phyloP scores from a whole-genome alignment of 2,329 filamentous ascomycete genomes.

The Alternaria sp. region DNA sequence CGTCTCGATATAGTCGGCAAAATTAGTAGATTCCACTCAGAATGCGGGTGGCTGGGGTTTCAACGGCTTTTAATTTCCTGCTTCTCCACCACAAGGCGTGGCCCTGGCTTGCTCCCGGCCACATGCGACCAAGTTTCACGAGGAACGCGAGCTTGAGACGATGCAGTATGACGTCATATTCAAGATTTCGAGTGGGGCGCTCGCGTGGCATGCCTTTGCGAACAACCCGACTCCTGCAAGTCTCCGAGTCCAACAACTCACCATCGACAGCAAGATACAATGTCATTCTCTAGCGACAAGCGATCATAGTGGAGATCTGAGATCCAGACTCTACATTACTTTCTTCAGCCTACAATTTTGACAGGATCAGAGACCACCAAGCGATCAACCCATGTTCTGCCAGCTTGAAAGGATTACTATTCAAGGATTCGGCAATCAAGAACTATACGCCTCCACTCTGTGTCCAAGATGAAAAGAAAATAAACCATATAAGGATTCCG shows the following conservation, averaged over 20 bases:
- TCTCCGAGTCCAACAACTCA: not conserved
- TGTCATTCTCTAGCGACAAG: too few species aligned
- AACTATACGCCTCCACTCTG: too few species aligned
- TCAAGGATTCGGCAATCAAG: too few species aligned
- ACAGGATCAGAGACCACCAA: too few species aligned
- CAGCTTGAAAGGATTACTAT: too few species aligned
- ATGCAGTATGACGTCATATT: slow-evolving; percentile 11
- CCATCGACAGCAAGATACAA: too few species aligned
- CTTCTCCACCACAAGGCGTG: not conserved
- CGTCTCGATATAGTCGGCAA: not conserved
- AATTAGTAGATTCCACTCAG: not conserved
- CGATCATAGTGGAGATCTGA: too few species aligned
- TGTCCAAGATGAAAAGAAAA: too few species aligned
- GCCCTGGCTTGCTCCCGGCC: slow-evolving; percentile 8
- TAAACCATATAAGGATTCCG: too few species aligned
- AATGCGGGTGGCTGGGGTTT: not conserved
- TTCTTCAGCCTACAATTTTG: too few species aligned
- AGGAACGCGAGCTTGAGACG: not conserved
- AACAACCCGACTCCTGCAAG: not conserved
- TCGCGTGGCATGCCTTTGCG: not conserved
- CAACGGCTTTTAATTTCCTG: slow-evolving; percentile 4
- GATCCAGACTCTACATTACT: too few species aligned
- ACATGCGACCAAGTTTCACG: slow-evolving; percentile 13
- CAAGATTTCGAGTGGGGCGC: not conserved
- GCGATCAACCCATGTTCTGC: too few species aligned